Evolutionary conservation across 2,329 filamentous ascomycete genomes (phyloP), one percentile per base, ranked within the genome.

Genomic region (Hypoxylon sp.): DNA sequence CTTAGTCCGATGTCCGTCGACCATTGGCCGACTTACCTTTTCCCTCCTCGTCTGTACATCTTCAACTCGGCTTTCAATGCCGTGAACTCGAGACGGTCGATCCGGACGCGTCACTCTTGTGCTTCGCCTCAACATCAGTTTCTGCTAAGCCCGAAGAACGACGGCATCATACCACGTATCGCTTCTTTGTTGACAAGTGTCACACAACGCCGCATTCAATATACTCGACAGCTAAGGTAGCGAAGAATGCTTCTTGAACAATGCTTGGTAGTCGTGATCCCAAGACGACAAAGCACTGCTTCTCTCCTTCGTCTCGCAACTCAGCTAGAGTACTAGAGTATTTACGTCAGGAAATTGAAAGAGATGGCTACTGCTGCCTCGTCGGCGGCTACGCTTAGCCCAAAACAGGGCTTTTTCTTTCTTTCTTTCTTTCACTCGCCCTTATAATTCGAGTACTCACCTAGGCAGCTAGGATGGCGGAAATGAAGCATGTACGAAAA

Each of bases 211-310:
- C 23, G 24, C 37, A 26, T 50, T 45, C 40, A 37, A 24, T 24
- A n/a, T 7, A 35, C 11, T 13, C 31, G 15, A 17, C 2, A 46
- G 4, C 31, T 29, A 31, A 8, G 15, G 18, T 21, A 20, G 11
- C n/a, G 15, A 41, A 55, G 40, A 35, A 43, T 21, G 11, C 20
- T 48, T 20, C 24, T n/a, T 18, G 24, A 18, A 50, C 47, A 45
- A 46, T 45, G 18, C 8, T 20, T 5, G 13, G 5, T 29, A 23
- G 48, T 17, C 26, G 26, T 11, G 40, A 9, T 8, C 2, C 38
- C 9, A 6, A 20, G n/a, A 38, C 21, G 20, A 55, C 46, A 55
- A 49, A 55, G 45, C 29, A 18, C 37, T 7, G 13, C 17, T 26
- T 17, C 17, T 18, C 18, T 15, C 24, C 20, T 38, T 24, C 15